Evolutionary conservation across 148 eudicot genomes (phyloP).

Genomic region (Rheum nobile): DNA sequence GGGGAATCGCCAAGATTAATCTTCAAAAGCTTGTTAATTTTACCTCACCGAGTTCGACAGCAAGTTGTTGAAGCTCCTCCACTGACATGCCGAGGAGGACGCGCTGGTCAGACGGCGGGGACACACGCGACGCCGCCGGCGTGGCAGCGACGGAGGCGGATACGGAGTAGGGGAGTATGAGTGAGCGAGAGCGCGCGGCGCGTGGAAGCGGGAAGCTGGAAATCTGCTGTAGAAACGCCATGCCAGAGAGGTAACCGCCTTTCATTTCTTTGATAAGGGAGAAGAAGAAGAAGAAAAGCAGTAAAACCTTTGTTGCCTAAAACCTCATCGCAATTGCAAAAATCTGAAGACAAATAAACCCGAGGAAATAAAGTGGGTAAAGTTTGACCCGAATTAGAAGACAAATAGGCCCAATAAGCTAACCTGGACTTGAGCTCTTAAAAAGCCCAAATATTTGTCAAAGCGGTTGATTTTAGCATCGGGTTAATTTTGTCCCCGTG

Average conservation of each 20-base stretch:
- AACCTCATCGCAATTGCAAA: not conserved
- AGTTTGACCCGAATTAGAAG: not conserved
- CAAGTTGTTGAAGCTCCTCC: conserved; percentile 72
- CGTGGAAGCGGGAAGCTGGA: conserved; percentile 42
- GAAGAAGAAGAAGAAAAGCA: not conserved
- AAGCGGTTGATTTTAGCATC: too few relatives aligned
- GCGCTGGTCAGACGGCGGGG: conserved; percentile 22
- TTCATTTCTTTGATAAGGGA: not conserved
- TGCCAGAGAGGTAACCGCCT: conserved; percentile 16
- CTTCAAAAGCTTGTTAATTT: not conserved
- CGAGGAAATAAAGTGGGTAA: not conserved
- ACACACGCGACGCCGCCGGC: conserved; percentile 14
- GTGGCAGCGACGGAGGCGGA: conserved; percentile 10
- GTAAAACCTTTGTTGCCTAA: not conserved
- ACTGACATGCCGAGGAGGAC: conserved; percentile 93
- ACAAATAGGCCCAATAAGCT: not conserved
- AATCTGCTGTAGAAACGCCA: conserved; percentile 49
- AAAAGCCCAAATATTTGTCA: not conserved
- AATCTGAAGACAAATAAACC: not conserved
- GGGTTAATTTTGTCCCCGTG: too few relatives aligned
- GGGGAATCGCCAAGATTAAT: not conserved
- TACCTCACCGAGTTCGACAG: conserved; percentile 76
- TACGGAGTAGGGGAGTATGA: conserved; percentile 16
- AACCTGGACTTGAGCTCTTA: too few relatives aligned
- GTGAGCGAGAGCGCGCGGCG: conserved; percentile 33